phyloP scores from a whole-genome alignment of 352 stramenopile genomes.

The Phytophthora colocasiae region DNA sequence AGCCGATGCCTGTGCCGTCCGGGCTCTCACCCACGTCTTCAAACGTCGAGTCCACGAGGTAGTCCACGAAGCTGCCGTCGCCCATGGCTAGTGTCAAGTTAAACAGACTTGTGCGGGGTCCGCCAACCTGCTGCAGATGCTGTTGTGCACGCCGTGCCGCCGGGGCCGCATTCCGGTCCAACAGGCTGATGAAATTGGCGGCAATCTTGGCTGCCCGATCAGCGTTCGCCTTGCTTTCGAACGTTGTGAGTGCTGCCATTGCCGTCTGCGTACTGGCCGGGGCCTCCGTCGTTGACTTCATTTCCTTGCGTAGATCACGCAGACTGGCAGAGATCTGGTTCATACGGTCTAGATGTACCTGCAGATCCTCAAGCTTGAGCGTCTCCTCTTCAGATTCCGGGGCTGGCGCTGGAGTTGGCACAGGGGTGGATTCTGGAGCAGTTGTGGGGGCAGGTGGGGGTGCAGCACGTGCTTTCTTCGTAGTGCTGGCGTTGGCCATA shows the following conservation, averaged over 20 bases:
- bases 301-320: slow-evolving; percentile 50
- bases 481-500: slow-evolving; percentile 35
- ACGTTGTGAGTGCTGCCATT: slow-evolving; percentile 59
- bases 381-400: slow-evolving; percentile 33
- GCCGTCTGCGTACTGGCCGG: slow-evolving; percentile 53
- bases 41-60: slow-evolving; percentile 72
- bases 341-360: slow-evolving; percentile 81
- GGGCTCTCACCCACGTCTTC: slow-evolving; percentile 53
- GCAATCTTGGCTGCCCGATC: slow-evolving; percentile 65
- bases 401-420: slow-evolving; percentile 1
- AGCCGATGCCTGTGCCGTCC: slow-evolving; percentile 51
- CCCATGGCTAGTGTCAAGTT: slow-evolving; percentile 66
- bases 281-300: slow-evolving; percentile 47
- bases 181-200: slow-evolving; percentile 57
- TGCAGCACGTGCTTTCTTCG: slow-evolving; percentile 24
- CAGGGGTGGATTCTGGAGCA: neutral
- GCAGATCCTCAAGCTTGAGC: slow-evolving; percentile 71
- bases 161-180: slow-evolving; percentile 48
- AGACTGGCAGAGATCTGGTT: slow-evolving; percentile 74
- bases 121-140: slow-evolving; percentile 29
- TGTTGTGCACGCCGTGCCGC: slow-evolving; percentile 43
- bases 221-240: slow-evolving; percentile 62
- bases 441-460: slow-evolving; percentile 19
- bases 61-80: slow-evolving; percentile 76
- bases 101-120: slow-evolving; percentile 48